Evolutionary conservation across 1,284 basidiomycete species (phyloP).

Genomic region (Kalmanozyma brasiliensis): DNA sequence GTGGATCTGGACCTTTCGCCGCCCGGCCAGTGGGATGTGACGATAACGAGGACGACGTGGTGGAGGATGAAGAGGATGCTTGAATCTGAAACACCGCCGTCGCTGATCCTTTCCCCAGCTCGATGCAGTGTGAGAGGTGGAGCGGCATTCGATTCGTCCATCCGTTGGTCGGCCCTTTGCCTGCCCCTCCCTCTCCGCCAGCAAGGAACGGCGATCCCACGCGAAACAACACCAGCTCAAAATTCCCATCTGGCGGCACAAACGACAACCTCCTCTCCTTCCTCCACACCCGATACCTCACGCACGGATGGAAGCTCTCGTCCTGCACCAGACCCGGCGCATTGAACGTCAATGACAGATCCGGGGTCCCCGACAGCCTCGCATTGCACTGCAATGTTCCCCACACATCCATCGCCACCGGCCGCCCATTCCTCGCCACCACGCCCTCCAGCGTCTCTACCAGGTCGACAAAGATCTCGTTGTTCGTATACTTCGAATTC

Average conservation of each 20-base stretch:
- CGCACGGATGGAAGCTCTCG: slow-evolving; percentile 88
- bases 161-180: slow-evolving; percentile 28
- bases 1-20: slow-evolving; percentile 14
- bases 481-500: slow-evolving; percentile 58
- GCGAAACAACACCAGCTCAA: slow-evolving; percentile 50
- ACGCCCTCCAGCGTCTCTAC: slow-evolving; percentile 54
- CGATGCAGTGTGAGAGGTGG: slow-evolving; percentile 19
- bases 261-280: slow-evolving; percentile 50
- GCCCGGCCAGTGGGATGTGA: background rate
- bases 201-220: slow-evolving; percentile 68
- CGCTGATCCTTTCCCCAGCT: slow-evolving; percentile 20
- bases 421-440: slow-evolving; percentile 70
- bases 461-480: slow-evolving; percentile 63
- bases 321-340: slow-evolving; percentile 77
- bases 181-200: background rate
- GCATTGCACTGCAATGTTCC: slow-evolving; percentile 52
- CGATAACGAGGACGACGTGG: slow-evolving; percentile 6
- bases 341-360: slow-evolving; percentile 49
- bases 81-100: slow-evolving; percentile 28
- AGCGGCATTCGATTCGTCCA: slow-evolving; percentile 26
- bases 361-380: slow-evolving; percentile 67
- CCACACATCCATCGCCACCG: slow-evolving; percentile 49
- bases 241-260: slow-evolving; percentile 60
- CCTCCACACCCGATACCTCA: slow-evolving; percentile 80
- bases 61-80: slow-evolving; percentile 13